A percentile compares a stretch with the other conserved stretches of the same genome.
phyloP scores from a whole-genome alignment of 306 rosid species.

The Neltuma alba region DNA sequence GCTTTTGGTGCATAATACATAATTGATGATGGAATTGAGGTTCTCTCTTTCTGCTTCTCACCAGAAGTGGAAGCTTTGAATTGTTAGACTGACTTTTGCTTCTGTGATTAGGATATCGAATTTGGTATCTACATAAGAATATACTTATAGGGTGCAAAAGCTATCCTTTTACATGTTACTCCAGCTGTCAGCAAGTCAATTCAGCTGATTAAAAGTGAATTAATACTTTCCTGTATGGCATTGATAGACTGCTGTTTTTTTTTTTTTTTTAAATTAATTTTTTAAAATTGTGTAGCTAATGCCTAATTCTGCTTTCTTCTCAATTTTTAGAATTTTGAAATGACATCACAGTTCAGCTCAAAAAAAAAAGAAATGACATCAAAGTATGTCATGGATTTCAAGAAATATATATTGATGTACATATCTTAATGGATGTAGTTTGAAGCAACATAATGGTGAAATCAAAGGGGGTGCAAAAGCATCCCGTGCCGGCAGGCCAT shows the following conservation, averaged over 20 bases:
- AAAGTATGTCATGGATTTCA: slow-evolving; percentile 5
- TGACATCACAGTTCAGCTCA: no score
- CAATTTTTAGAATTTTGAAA: background rate
- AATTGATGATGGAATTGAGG: background rate
- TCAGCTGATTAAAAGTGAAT: background rate
- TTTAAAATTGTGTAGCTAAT: background rate
- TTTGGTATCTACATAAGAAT: background rate
- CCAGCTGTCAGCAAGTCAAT: background rate
- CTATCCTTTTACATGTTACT: background rate
- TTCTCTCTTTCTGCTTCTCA: background rate
- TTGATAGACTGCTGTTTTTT: background rate
- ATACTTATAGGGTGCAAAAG: background rate
- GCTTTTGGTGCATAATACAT: background rate
- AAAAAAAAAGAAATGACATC: no score
- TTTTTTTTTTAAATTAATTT: no score
- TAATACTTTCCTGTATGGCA: background rate
- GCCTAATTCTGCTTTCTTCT: slow-evolving; percentile 15
- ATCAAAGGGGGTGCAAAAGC: slow-evolving; percentile 94
- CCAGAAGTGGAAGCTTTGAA: background rate
- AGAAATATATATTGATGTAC: slow-evolving; percentile 20
- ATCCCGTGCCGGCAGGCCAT: slow-evolving; percentile 83
- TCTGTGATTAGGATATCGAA: background rate
- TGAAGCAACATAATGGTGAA: slow-evolving; percentile 85
- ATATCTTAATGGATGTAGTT: slow-evolving; percentile 42
- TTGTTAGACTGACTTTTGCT: background rate